A percentile compares a stretch with the other conserved stretches of the same genome.
These are phyloP conservation scores for Arthrobotrys entomopaga DNA, from an alignment of 2,329 filamentous ascomycete species.

Conservation along the genomic window DNA sequence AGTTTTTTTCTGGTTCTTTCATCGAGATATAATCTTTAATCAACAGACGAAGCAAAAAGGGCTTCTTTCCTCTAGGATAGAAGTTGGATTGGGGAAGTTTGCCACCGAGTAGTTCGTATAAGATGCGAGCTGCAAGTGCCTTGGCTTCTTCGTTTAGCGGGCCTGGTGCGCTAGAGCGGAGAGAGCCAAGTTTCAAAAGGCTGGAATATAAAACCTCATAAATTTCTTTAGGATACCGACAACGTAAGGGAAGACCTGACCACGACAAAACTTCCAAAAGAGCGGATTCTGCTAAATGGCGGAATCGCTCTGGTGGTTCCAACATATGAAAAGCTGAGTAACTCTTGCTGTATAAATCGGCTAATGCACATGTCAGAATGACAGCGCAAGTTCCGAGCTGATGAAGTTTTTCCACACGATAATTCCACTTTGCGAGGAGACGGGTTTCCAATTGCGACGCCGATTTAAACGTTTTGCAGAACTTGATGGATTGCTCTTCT, in stretches of 20 bases:
- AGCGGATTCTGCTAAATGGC: conserved; percentile 12
- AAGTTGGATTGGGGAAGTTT: neutral
- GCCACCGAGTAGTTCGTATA: conserved; percentile 24
- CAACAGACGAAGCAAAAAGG: conserved; percentile 8
- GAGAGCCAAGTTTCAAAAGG: too few relatives aligned
- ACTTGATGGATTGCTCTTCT: conserved; percentile 18
- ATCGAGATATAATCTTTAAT: conserved; percentile 22
- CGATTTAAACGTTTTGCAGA: neutral
- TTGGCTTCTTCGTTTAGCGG: too few relatives aligned
- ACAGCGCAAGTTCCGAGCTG: conserved; percentile 14
- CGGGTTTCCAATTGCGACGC: conserved; percentile 21
- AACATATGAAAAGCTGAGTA: conserved; percentile 27
- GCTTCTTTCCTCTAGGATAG: neutral
- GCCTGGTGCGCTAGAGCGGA: too few relatives aligned
- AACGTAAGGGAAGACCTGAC: neutral
- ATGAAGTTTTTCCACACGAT: neutral
- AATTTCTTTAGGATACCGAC: conserved; percentile 4
- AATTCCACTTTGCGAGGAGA: conserved; percentile 27
- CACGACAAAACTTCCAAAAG: conserved; percentile 16
- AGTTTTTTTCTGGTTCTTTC: conserved; percentile 8
- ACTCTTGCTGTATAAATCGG: conserved; percentile 9
- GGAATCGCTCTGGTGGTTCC: conserved; percentile 19
- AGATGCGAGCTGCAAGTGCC: neutral
- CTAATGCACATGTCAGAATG: neutral
- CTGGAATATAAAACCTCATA: conserved; percentile 4